Conservation (phyloP, 257 asterid genomes). For the Solanum piurae region DNA sequence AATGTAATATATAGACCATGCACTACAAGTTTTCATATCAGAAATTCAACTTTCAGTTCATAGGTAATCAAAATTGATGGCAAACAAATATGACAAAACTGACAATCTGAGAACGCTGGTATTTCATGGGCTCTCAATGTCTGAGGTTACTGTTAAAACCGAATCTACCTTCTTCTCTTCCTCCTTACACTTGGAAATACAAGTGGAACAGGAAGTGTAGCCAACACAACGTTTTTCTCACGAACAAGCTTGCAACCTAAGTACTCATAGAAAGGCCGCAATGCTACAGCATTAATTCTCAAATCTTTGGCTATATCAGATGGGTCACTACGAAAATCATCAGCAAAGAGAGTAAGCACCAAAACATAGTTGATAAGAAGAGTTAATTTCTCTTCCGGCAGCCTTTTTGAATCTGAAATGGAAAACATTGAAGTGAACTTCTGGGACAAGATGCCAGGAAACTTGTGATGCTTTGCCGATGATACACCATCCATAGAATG, state of each 20-base stretch:
- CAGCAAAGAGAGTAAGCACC: constrained; percentile 71
- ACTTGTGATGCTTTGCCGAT: constrained; percentile 53
- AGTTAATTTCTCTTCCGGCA: constrained; percentile 35
- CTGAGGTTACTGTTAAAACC: not conserved
- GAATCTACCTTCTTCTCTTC: constrained; percentile 24
- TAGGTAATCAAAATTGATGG: not conserved
- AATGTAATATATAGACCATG: not conserved
- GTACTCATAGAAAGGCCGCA: constrained; percentile 43
- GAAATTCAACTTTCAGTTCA: not conserved
- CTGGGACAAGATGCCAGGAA: constrained; percentile 53
- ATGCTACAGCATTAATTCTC: constrained; percentile 23
- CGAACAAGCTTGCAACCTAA: constrained; percentile 73
- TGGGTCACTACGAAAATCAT: constrained; percentile 51
- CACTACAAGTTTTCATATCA: not conserved
- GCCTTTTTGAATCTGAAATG: constrained; percentile 19
- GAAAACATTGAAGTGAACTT: constrained; percentile 60
- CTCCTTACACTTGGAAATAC: constrained; percentile 28
- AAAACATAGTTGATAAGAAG: constrained; percentile 62
- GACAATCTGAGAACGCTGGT: not conserved
- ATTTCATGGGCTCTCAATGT: not conserved
- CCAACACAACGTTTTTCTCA: constrained; percentile 26
- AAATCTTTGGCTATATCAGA: constrained; percentile 75
- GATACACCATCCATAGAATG: constrained; percentile 66
- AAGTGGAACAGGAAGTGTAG: constrained; percentile 69
- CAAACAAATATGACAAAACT: not conserved